Percentiles rank a stretch among this genome's conserved stretches.
Evolutionary conservation across 306 rosid species (phyloP).

Genomic region (Arachis stenosperma): DNA sequence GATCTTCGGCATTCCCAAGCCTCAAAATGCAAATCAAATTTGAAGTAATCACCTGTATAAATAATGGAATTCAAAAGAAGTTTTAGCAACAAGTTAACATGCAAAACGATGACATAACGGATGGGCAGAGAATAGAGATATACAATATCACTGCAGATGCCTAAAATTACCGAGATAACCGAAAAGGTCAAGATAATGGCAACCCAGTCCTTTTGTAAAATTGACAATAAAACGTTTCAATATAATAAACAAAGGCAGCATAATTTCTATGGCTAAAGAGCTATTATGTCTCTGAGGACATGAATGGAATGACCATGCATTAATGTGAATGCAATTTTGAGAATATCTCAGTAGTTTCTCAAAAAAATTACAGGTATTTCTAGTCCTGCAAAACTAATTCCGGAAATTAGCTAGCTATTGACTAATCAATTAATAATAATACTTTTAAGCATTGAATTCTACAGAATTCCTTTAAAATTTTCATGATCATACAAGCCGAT

Average conservation of each 20-base stretch:
- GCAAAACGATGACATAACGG: slow-evolving; percentile 10
- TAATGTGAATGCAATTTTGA: slow-evolving; percentile 18
- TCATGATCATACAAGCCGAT: neutral
- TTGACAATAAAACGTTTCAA: neutral
- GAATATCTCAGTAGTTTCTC: neutral
- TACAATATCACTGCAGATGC: slow-evolving; percentile 4
- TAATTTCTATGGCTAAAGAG: slow-evolving; percentile 8
- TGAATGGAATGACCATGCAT: slow-evolving; percentile 12
- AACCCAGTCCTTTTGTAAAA: slow-evolving; percentile 3
- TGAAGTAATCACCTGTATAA: slow-evolving; percentile 28
- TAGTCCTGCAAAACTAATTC: slow-evolving; percentile 9
- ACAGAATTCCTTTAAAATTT: neutral
- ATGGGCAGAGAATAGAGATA: slow-evolving; percentile 27
- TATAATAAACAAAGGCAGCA: slow-evolving; percentile 3
- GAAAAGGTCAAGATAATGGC: neutral
- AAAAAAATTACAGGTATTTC: slow-evolving; percentile 15
- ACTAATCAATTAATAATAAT: neutral
- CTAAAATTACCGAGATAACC: slow-evolving; percentile 2
- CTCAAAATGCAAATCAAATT: neutral
- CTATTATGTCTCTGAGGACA: slow-evolving; percentile 13
- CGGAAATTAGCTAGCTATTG: slow-evolving; percentile 15
- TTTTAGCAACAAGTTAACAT: slow-evolving; percentile 19
- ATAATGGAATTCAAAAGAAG: slow-evolving; percentile 16
- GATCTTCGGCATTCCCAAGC: slow-evolving; percentile 26
- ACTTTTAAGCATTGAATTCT: slow-evolving; percentile 13